Percentiles rank a stretch among this genome's conserved stretches.
These are phyloP conservation scores for Hypoxylon sp. DNA, from an alignment of 2,329 filamentous ascomycete species.

Conservation along the genomic window DNA sequence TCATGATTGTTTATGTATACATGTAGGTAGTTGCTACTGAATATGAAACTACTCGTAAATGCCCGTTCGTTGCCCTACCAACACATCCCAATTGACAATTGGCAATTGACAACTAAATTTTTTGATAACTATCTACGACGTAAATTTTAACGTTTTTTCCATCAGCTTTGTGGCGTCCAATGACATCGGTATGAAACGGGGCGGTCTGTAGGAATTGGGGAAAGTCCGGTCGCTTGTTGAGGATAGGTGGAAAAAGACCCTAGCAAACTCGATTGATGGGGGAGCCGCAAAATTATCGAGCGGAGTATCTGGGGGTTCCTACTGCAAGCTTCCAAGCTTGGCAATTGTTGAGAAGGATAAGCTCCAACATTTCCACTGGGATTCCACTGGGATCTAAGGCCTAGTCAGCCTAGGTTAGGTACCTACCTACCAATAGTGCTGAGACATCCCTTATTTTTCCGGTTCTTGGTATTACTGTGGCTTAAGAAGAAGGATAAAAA, in stretches of 20 bases:
- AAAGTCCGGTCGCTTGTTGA: constrained; percentile 51
- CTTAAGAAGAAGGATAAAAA: constrained; percentile 4
- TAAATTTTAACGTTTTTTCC: neutral
- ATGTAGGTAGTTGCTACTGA: constrained; percentile 37
- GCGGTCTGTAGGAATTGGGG: constrained; percentile 43
- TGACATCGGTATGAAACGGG: neutral
- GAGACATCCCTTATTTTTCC: constrained; percentile 20
- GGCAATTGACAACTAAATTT: neutral
- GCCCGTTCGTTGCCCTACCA: constrained; percentile 18
- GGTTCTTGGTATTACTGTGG: constrained; percentile 15
- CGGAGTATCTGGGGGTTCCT: constrained; percentile 35
- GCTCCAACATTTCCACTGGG: constrained; percentile 37
- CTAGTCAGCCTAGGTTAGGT: no score
- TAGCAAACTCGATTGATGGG: constrained; percentile 40
- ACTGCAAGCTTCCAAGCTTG: constrained; percentile 36
- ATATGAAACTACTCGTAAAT: constrained; percentile 30
- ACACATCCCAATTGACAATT: neutral
- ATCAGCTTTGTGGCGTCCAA: neutral
- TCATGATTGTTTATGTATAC: constrained; percentile 50
- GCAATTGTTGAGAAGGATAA: constrained; percentile 45
- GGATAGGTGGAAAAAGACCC: constrained; percentile 29
- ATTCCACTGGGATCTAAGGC: constrained; percentile 23
- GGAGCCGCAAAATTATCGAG: constrained; percentile 39
- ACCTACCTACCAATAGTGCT: neutral
- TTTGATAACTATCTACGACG: neutral